These are phyloP conservation scores for Tolypocladium tundrense DNA, from an alignment of 2,329 filamentous ascomycete genomes.

Conservation along the genomic window DNA sequence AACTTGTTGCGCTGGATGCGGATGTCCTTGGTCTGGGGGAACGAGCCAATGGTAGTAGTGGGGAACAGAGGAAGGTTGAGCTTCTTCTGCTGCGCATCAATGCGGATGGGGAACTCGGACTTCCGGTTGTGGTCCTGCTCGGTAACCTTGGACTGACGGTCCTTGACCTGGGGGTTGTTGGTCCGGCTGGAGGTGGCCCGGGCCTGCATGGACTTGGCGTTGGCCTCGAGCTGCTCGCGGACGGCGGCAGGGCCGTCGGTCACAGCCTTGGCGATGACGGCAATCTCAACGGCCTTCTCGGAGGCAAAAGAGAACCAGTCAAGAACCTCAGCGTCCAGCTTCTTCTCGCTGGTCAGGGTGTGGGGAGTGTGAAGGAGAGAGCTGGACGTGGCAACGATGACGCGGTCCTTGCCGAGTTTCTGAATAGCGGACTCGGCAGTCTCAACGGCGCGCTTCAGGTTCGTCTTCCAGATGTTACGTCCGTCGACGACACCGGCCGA, in stretches of 20 bases:
- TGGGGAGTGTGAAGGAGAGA: slow-evolving; percentile 98
- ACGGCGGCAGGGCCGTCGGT: slow-evolving; percentile 85
- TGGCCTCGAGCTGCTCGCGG: slow-evolving; percentile 83
- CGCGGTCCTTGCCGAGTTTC: slow-evolving; percentile 92
- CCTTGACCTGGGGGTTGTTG: slow-evolving; percentile 97
- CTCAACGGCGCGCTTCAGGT: slow-evolving; percentile 93
- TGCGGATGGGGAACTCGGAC: slow-evolving; percentile 76
- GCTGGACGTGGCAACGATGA: slow-evolving; percentile 93
- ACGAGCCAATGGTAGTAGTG: slow-evolving; percentile 97
- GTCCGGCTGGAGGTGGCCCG: slow-evolving; percentile 88
- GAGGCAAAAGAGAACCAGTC: slow-evolving; percentile 99
- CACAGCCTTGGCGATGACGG: slow-evolving; percentile 92
- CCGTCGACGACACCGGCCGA: slow-evolving; percentile 96
- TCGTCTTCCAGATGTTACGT: slow-evolving; percentile 99
- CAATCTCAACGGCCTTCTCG: slow-evolving; percentile 88
- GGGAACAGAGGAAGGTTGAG: slow-evolving; percentile 95
- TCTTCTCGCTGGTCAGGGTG: slow-evolving; percentile 98
- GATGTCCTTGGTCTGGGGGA: slow-evolving; percentile 99
- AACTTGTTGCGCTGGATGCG: slow-evolving; percentile 94
- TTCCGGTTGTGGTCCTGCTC: slow-evolving; percentile 83
- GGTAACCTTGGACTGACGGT: slow-evolving; percentile 82
- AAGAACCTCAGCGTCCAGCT: slow-evolving; percentile 81
- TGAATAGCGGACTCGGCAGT: slow-evolving; percentile 81
- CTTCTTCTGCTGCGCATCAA: slow-evolving; percentile 79
- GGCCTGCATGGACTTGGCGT: slow-evolving; percentile 86